phyloP scores from a whole-genome alignment of 202 grass and related monocot genomes.

The Schoenoplectus tabernaemontani region DNA sequence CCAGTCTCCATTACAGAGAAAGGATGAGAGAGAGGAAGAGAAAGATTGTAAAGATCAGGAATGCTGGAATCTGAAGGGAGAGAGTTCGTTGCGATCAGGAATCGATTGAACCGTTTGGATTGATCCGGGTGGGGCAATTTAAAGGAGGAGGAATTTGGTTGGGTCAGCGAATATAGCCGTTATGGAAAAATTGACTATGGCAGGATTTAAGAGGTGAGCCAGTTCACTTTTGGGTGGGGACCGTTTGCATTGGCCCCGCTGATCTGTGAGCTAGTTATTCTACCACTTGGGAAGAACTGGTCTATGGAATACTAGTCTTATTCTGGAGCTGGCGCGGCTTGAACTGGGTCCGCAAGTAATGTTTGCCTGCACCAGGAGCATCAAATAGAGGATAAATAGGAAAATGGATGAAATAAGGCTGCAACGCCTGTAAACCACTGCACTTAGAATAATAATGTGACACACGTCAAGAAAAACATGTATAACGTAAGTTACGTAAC shows the following conservation, averaged over 20 bases:
- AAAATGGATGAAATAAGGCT: not conserved
- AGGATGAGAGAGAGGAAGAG: not conserved
- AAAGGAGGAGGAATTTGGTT: not conserved
- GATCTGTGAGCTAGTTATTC: not conserved
- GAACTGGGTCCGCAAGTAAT: not conserved
- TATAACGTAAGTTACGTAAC: no score
- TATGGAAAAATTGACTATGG: slow-evolving; percentile 12
- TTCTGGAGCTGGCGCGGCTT: not conserved
- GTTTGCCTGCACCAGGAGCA: slow-evolving; percentile 4
- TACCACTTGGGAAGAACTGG: not conserved
- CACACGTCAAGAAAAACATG: not conserved
- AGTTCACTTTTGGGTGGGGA: not conserved
- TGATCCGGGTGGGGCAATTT: not conserved
- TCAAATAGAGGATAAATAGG: not conserved
- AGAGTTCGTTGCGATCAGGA: slow-evolving; percentile 15
- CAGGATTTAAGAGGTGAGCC: not conserved
- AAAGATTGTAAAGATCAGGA: not conserved
- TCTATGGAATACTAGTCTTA: not conserved
- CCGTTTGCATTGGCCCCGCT: not conserved
- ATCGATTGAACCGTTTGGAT: not conserved
- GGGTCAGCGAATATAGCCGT: slow-evolving; percentile 65
- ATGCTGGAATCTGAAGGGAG: not conserved
- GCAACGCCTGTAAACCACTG: not conserved
- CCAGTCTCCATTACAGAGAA: slow-evolving; percentile 4
- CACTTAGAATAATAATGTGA: not conserved